A percentile compares a stretch with the other conserved stretches of the same genome.
Conservation (phyloP, 306 rosid species). For the Corylus avellana region DNA sequence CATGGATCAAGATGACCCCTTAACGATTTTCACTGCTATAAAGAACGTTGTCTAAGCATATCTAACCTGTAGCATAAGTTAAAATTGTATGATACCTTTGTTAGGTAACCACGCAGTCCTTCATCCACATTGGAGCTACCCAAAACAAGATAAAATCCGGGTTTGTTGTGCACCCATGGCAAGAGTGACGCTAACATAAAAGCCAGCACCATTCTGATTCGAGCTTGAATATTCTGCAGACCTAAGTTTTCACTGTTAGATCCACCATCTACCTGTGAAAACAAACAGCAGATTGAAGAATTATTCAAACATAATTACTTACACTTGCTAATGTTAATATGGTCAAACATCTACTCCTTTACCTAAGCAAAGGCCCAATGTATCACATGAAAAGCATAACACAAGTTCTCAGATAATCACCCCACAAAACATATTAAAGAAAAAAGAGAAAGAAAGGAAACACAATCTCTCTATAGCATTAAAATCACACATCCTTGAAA, state of each 20-base stretch:
- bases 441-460: not conserved
- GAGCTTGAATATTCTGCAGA: constrained; percentile 93
- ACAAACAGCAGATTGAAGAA: constrained; percentile 25
- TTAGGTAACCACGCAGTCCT: constrained; percentile 85
- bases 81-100: constrained; percentile 57
- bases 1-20: not conserved
- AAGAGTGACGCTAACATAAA: constrained; percentile 93
- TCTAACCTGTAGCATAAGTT: not conserved
- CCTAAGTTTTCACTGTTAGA: constrained; percentile 82
- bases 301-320: constrained; percentile 5
- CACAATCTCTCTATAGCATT: not conserved
- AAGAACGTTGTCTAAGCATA: not conserved
- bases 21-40: not conserved
- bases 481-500: constrained; percentile 13
- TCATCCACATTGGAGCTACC: constrained; percentile 97
- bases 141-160: constrained; percentile 90
- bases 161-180: constrained; percentile 94
- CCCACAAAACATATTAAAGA: not conserved
- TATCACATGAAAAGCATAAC: not conserved
- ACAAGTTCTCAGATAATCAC: not conserved
- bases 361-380: not conserved
- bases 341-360: not conserved
- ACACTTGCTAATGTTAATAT: not conserved
- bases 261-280: constrained; percentile 82
- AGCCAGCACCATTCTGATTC: constrained; percentile 95